These are phyloP conservation scores for Ceratobasidium sp. DNA, from an alignment of 1,284 basidiomycete species.

Conservation along the genomic window DNA sequence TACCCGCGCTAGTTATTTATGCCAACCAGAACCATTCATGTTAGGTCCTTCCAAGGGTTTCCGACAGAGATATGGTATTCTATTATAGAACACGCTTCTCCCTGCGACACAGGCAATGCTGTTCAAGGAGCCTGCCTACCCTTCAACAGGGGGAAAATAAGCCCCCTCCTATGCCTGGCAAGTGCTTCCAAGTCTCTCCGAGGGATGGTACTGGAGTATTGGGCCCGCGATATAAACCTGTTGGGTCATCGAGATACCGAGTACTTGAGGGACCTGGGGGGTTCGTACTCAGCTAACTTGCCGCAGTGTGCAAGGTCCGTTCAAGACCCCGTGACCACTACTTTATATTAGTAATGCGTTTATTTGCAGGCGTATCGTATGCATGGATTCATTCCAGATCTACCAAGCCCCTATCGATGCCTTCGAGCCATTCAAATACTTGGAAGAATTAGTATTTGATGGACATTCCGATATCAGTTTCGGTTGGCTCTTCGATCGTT, in stretches of 20 bases:
- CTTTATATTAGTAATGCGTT: background rate
- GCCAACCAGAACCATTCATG: too few species aligned
- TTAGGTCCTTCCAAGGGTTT: too few species aligned
- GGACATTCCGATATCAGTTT: constrained; percentile 36
- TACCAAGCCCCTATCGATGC: background rate
- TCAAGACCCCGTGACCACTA: background rate
- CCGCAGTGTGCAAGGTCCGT: background rate
- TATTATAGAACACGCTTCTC: background rate
- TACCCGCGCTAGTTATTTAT: too few species aligned
- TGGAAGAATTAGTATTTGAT: constrained; percentile 12
- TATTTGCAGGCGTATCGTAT: constrained; percentile 9
- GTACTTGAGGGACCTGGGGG: background rate
- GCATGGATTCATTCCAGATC: background rate
- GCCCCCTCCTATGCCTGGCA: background rate
- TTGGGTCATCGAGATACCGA: background rate
- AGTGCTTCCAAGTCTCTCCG: constrained; percentile 14
- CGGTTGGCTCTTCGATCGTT: background rate
- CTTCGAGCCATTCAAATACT: background rate
- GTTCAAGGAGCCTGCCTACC: background rate
- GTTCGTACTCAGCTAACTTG: background rate
- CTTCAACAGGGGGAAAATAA: background rate
- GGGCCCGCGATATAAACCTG: background rate
- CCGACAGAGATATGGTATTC: constrained; percentile 14
- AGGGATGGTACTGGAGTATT: background rate
- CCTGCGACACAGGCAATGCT: background rate